These are phyloP conservation scores for Gossypium australe DNA, from an alignment of 345 rosid genomes.

Conservation along the genomic window DNA sequence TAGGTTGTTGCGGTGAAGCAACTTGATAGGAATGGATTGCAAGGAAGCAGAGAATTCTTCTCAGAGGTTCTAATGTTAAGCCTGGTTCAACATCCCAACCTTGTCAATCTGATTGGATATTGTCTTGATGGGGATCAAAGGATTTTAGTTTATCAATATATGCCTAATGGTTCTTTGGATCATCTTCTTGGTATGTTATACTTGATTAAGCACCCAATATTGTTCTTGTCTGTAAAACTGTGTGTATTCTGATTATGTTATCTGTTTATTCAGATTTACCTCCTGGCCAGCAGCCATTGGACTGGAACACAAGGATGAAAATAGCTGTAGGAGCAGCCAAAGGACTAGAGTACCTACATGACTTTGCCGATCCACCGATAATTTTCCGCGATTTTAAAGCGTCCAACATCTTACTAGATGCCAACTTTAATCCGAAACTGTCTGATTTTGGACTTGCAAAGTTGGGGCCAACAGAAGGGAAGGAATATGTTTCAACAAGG, in stretches of 20 bases:
- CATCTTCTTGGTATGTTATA: conserved; percentile 52
- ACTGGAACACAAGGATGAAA: conserved; percentile 55
- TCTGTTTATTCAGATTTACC: conserved; percentile 32
- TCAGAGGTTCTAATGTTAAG: conserved; percentile 58
- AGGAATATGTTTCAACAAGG: conserved; percentile 60
- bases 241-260: background rate
- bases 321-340: conserved; percentile 56
- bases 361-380: conserved; percentile 48
- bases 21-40: conserved; percentile 52
- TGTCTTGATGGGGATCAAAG: conserved; percentile 63
- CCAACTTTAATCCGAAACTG: conserved; percentile 51
- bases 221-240: no score
- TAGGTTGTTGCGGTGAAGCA: conserved; percentile 64
- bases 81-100: conserved; percentile 51
- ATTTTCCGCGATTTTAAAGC: conserved; percentile 64
- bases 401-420: conserved; percentile 55
- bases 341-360: conserved; percentile 57
- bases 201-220: background rate
- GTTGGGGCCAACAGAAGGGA: conserved; percentile 60
- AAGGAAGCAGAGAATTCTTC: conserved; percentile 68
- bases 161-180: conserved; percentile 57
- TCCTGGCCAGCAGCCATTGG: conserved; percentile 37
- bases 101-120: conserved; percentile 58
- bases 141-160: conserved; percentile 53
- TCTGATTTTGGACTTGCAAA: conserved; percentile 73